phyloP scores from a whole-genome alignment of 2,329 filamentous ascomycete genomes.

The Pseudogymnoascus sp. region DNA sequence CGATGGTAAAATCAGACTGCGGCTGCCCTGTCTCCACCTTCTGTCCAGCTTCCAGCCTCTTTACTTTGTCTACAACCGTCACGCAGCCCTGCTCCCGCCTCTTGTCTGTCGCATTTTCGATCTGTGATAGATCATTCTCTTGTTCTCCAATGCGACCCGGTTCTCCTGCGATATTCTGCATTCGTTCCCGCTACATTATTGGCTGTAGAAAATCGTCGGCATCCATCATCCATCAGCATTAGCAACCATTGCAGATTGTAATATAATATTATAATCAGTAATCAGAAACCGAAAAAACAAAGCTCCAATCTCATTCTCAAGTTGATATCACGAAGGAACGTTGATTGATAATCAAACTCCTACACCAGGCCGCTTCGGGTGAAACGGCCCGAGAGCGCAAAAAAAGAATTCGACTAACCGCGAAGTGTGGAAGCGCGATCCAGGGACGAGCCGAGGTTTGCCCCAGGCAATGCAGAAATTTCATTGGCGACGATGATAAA shows the following conservation, averaged over 20 bases:
- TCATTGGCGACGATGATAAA: not conserved
- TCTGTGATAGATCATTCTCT: not conserved
- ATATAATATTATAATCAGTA: no score
- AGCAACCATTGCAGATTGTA: no score
- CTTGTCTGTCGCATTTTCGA: not conserved
- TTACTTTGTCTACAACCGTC: not conserved
- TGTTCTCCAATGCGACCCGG: not conserved
- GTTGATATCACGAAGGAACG: no score
- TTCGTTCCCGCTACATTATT: not conserved
- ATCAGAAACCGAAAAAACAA: no score
- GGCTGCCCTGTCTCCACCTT: not conserved
- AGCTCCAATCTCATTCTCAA: no score
- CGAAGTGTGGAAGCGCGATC: not conserved
- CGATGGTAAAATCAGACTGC: not conserved
- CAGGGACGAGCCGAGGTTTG: conserved; percentile 1
- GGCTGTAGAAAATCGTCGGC: no score
- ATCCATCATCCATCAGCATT: no score
- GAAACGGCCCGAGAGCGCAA: not conserved
- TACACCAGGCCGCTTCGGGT: not conserved
- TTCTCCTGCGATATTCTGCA: not conserved
- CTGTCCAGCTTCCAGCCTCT: not conserved
- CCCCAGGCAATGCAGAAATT: not conserved
- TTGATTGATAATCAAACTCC: no score
- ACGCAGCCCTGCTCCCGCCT: not conserved
- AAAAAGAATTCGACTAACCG: not conserved